Evolutionary conservation across 768 basidiomycete genomes (phyloP), one percentile per base, ranked within the genome.

Genomic region (Naganishia vaughanmartiniae): DNA sequence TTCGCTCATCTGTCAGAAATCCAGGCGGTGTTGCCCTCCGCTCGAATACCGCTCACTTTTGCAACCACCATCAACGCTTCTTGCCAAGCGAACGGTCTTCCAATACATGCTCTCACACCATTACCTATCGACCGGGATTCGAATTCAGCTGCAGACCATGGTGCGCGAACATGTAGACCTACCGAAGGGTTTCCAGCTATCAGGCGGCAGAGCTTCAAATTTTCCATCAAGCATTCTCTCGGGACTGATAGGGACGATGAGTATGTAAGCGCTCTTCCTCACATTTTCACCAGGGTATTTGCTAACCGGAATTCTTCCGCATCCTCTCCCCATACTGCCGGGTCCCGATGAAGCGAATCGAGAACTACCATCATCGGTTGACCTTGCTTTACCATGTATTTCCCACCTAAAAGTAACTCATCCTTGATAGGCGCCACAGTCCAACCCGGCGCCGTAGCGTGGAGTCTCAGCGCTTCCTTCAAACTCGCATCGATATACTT

Each of bases 141-240:
- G 79, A 66, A 31, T 21, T 39, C 19, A 51, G 24, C 30, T 56
- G 7, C 12, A n/a, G n/a, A 17, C 12, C 66, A 15, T 28, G 5
- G 31, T 24, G 15, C 21, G n/a, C 11, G 15, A n/a, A 42, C 10
- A 34, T 4, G 31, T 6, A 19, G 48, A 36, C 51, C 3, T 67
- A 42, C 73, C 73, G 39, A 74, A 74, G 14, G 73, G 73, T 54
- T 74, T 74, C 67, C 67, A 74, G 26, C 54, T 28, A 30, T 74
- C 73, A 21, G 57, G 83, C 0, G 85, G 85, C 10, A 85, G 77
- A 12, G 82, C 81, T 74, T 85, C 84, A 70, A 85, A 86, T 66
- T 83, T 83, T n/a, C 83, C 84, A 68, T 84, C 83, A 42, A 85
- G 73, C 84, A 86, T 84, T 15, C 85, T 80, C 72, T 85, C 85